These are phyloP conservation scores for Saturnispora sekii DNA, from an alignment of 805 yeast species.

Conservation along the genomic window DNA sequence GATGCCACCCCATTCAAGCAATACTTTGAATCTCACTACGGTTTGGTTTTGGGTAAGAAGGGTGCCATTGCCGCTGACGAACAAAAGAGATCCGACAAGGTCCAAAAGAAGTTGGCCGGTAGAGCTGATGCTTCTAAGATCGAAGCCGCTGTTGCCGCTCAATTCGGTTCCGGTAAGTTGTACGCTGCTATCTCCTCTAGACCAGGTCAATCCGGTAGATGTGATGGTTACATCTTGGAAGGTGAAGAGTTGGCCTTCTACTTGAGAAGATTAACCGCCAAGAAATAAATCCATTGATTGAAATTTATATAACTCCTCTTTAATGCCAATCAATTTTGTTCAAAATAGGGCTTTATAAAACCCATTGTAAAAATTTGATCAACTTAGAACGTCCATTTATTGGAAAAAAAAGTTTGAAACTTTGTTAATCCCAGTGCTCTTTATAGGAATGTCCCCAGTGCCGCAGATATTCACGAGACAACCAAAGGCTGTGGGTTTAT, in stretches of 20 bases:
- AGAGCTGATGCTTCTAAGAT: slow-evolving; percentile 80
- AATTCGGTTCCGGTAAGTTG: slow-evolving; percentile 98
- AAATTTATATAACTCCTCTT: slow-evolving; percentile 1
- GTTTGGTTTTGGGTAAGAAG: slow-evolving; percentile 87
- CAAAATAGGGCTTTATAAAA: too few species aligned
- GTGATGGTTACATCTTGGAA: slow-evolving; percentile 99
- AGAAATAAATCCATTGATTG: slow-evolving; percentile 56
- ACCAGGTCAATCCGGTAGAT: slow-evolving; percentile 99
- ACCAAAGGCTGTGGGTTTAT: slow-evolving; percentile 45
- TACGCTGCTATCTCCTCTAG: slow-evolving; percentile 98
- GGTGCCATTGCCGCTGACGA: slow-evolving; percentile 41
- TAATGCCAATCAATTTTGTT: slow-evolving; percentile 6
- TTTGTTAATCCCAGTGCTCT: too few species aligned
- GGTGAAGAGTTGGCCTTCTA: slow-evolving; percentile 99
- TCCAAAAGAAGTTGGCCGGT: slow-evolving; percentile 87
- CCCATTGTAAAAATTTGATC: too few species aligned
- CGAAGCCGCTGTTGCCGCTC: slow-evolving; percentile 86
- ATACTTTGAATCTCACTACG: slow-evolving; percentile 98
- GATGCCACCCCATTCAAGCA: slow-evolving; percentile 99
- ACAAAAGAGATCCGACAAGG: slow-evolving; percentile 60
- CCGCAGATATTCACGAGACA: slow-evolving; percentile 33
- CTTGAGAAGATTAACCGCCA: slow-evolving; percentile 98
- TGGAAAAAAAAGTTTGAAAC: background rate
- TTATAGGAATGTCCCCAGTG: slow-evolving; percentile 14
- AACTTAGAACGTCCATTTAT: background rate